phyloP scores from a whole-genome alignment of 371 early-diverging fungal genomes.

The Actinomortierella wolfii region DNA sequence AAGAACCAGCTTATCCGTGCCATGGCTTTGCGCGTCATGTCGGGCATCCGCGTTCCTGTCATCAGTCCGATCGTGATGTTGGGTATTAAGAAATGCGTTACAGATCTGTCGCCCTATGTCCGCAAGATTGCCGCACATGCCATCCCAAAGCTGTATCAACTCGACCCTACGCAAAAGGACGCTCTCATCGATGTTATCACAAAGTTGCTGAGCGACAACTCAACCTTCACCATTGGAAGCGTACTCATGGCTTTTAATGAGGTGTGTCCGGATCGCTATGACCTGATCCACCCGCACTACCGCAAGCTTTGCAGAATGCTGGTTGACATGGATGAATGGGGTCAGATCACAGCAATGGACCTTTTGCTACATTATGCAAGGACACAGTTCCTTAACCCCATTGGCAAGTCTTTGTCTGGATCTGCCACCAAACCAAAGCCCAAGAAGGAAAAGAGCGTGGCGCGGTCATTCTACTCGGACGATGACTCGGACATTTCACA shows the following conservation, averaged over 20 bases:
- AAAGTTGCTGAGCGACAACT: constrained; percentile 80
- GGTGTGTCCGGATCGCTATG: constrained; percentile 84
- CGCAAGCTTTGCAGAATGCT: constrained; percentile 86
- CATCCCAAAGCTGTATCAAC: constrained; percentile 80
- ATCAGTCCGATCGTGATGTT: constrained; percentile 90
- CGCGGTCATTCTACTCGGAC: constrained; percentile 47
- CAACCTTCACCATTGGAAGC: constrained; percentile 85
- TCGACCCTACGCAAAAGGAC: constrained; percentile 80
- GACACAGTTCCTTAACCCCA: constrained; percentile 67
- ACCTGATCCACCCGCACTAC: constrained; percentile 88
- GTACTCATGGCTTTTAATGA: constrained; percentile 87
- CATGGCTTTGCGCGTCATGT: constrained; percentile 94
- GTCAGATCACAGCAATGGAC: constrained; percentile 85
- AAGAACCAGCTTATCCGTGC: constrained; percentile 90
- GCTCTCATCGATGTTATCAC: constrained; percentile 78
- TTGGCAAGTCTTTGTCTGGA: constrained; percentile 18
- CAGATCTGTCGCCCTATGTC: constrained; percentile 92
- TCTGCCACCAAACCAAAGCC: constrained; percentile 5
- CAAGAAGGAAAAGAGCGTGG: constrained; percentile 43
- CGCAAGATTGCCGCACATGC: constrained; percentile 93
- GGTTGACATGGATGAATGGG: constrained; percentile 94
- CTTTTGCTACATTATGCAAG: constrained; percentile 66
- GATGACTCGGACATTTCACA: constrained; percentile 52
- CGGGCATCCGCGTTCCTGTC: constrained; percentile 89
- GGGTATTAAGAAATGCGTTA: constrained; percentile 84